Conservation (phyloP, 331 rosid genomes). For the Saraca asoca region DNA sequence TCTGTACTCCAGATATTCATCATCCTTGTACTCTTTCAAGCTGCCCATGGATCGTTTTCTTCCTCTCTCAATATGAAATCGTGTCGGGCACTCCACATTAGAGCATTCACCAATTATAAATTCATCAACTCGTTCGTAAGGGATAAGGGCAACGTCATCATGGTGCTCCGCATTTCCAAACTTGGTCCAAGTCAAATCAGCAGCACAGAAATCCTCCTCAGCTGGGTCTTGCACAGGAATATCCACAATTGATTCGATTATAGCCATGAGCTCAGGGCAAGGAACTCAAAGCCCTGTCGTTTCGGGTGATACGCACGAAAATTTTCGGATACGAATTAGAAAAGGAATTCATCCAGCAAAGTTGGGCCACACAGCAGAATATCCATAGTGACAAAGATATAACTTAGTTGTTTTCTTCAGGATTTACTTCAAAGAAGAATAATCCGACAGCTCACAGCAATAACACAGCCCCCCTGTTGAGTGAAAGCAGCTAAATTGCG, state of each 20-base stretch:
- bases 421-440: too few species aligned
- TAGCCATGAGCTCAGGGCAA: conserved; percentile 46
- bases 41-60: conserved; percentile 71
- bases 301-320: too few species aligned
- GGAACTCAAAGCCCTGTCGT: conserved; percentile 15
- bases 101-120: conserved; percentile 87
- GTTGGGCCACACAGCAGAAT: too few species aligned
- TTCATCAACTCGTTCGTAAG: conserved; percentile 80
- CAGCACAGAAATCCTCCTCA: conserved; percentile 74
- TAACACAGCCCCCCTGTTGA: too few species aligned
- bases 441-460: too few species aligned
- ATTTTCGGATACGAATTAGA: too few species aligned
- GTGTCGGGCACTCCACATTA: conserved; percentile 78
- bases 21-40: conserved; percentile 84
- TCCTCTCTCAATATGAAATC: conserved; percentile 83
- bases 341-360: too few species aligned
- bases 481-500: too few species aligned
- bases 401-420: too few species aligned
- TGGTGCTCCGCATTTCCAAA: conserved; percentile 72
- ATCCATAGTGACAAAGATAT: too few species aligned
- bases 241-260: conserved; percentile 64
- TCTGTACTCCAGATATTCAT: conserved; percentile 87
- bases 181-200: conserved; percentile 83
- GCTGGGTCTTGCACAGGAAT: conserved; percentile 87
- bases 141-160: conserved; percentile 89